phyloP scores from a whole-genome alignment of 305 asterid genomes.

The Solanum hybrid region DNA sequence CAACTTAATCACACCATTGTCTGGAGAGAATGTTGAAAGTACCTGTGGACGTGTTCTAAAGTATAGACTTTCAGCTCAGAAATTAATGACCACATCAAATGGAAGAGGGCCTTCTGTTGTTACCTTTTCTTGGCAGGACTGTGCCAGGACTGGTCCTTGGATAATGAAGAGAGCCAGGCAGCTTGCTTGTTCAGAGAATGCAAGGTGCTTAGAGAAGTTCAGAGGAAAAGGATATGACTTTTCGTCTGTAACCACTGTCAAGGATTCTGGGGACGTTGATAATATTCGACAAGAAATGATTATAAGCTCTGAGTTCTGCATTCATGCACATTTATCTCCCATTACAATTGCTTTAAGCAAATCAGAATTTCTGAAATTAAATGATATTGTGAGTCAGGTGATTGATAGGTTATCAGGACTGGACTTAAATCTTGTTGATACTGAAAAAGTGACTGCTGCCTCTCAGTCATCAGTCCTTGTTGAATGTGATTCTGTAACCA shows the following conservation, averaged over 20 bases:
- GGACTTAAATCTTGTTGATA: conserved; percentile 31
- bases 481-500: conserved; percentile 55
- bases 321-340: conserved; percentile 59
- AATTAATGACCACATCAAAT: conserved; percentile 43
- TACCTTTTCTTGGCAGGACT: conserved; percentile 74
- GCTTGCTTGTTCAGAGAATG: conserved; percentile 65
- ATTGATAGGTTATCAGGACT: conserved; percentile 31
- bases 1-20: conserved; percentile 40
- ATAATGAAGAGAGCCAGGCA: conserved; percentile 70
- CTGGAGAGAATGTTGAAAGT: conserved; percentile 29
- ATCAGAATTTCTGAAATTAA: conserved; percentile 44
- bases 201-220: conserved; percentile 37
- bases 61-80: conserved; percentile 38
- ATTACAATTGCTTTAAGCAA: conserved; percentile 37
- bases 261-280: conserved; percentile 43
- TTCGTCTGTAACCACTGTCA: conserved; percentile 68
- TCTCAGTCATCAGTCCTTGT: conserved; percentile 62
- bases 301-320: conserved; percentile 57
- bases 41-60: conserved; percentile 23
- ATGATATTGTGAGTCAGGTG: conserved; percentile 46
- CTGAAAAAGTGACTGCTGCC: conserved; percentile 26
- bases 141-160: conserved; percentile 71
- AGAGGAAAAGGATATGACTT: conserved; percentile 59
- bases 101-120: conserved; percentile 42
- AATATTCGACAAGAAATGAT: conserved; percentile 55